A percentile compares a stretch with the other conserved stretches of the same genome.
phyloP scores from a whole-genome alignment of 140 eudicot species.

The Oenanthe javanica region DNA sequence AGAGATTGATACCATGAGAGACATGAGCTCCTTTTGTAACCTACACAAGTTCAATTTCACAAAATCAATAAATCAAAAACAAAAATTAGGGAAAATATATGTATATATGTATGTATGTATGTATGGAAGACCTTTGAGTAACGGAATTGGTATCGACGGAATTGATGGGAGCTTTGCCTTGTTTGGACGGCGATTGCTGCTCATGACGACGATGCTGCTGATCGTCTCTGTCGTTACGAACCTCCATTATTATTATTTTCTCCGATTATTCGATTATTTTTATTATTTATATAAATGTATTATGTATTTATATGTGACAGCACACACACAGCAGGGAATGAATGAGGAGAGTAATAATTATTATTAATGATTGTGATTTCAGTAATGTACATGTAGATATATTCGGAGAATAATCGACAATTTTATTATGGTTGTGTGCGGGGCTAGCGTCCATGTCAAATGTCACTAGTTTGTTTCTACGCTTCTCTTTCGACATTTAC shows the following conservation, averaged over 20 bases:
- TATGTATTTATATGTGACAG: too few species aligned
- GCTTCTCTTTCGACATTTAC: too few species aligned
- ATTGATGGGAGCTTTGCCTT: slow-evolving; percentile 34
- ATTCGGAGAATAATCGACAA: neutral
- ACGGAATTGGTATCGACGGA: slow-evolving; percentile 60
- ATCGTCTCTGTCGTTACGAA: slow-evolving; percentile 38
- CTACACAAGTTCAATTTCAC: slow-evolving; percentile 22
- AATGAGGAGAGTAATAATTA: too few species aligned
- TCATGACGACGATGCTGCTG: slow-evolving; percentile 17
- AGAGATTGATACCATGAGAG: slow-evolving; percentile 50
- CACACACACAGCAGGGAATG: too few species aligned
- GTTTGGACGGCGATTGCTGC: slow-evolving; percentile 41
- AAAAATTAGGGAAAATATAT: neutral
- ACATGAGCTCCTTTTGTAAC: slow-evolving; percentile 86
- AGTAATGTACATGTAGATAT: too few species aligned
- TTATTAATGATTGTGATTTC: neutral
- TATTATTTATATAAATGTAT: too few species aligned
- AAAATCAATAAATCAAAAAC: slow-evolving; percentile 2
- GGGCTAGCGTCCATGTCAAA: neutral
- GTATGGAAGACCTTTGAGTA: slow-evolving; percentile 45
- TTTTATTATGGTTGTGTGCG: neutral
- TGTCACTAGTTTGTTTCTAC: neutral
- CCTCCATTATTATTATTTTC: slow-evolving; percentile 31
- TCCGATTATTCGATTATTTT: neutral
- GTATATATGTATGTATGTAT: too few species aligned